These are phyloP conservation scores for Sambucus nigra DNA, from an alignment of 129 eudicot species.

Conservation along the genomic window DNA sequence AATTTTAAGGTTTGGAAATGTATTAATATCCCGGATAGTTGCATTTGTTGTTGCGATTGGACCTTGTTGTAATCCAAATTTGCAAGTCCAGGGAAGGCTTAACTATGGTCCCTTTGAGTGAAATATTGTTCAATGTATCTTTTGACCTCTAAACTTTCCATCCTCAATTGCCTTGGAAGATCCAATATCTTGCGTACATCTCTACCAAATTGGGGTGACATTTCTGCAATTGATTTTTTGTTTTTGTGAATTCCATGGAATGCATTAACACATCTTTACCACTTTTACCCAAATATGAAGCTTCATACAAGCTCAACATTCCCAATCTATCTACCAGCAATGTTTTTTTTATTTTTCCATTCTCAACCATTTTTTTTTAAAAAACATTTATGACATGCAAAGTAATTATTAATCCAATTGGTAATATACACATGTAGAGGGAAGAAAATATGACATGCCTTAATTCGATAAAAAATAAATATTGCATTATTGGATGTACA, in stretches of 20 bases:
- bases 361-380: background rate
- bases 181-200: conserved; percentile 13
- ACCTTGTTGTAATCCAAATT: conserved; percentile 27
- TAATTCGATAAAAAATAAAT: no score
- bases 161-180: conserved; percentile 27
- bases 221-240: conserved; percentile 5
- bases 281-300: conserved; percentile 21
- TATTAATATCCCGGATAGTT: conserved; percentile 14
- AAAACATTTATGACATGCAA: background rate
- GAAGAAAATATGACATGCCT: no score
- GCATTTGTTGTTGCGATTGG: conserved; percentile 25
- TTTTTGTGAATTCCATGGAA: conserved; percentile 17
- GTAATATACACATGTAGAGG: no score
- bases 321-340: background rate
- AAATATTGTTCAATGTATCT: conserved; percentile 17
- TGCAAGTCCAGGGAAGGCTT: conserved; percentile 18
- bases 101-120: conserved; percentile 2
- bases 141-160: conserved; percentile 23
- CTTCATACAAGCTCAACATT: conserved; percentile 33
- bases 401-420: no score
- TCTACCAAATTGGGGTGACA: conserved; percentile 2
- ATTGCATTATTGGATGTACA: no score
- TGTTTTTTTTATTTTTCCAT: background rate
- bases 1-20: no score
- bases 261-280: conserved; percentile 16